These are phyloP conservation scores for Monascus ruber DNA, from an alignment of 2,329 filamentous ascomycete genomes.

Conservation along the genomic window DNA sequence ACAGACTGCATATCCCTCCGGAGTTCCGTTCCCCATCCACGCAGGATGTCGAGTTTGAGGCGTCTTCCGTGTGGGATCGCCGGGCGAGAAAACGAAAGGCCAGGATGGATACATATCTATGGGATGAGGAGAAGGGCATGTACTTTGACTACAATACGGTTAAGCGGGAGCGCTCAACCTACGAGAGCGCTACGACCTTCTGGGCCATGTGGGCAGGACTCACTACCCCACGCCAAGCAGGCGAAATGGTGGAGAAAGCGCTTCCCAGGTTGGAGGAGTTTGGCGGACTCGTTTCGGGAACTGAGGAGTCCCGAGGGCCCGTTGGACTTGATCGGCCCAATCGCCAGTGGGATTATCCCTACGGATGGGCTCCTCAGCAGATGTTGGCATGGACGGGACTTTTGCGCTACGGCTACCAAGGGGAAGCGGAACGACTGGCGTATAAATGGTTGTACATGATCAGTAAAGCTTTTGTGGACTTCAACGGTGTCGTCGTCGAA, in stretches of 20 bases:
- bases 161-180: slow-evolving; percentile 66
- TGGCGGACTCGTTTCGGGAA: slow-evolving; percentile 81
- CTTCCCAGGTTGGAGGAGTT: slow-evolving; percentile 79
- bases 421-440: slow-evolving; percentile 76
- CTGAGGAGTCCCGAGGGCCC: slow-evolving; percentile 72
- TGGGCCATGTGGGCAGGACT: slow-evolving; percentile 97
- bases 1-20: slow-evolving; percentile 67
- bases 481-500: slow-evolving; percentile 95
- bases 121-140: slow-evolving; percentile 86
- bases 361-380: slow-evolving; percentile 97
- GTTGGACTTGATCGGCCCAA: slow-evolving; percentile 77
- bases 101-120: slow-evolving; percentile 84
- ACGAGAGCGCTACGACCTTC: slow-evolving; percentile 88
- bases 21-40: slow-evolving; percentile 65
- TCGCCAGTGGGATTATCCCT: slow-evolving; percentile 96
- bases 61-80: slow-evolving; percentile 81
- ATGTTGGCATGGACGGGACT: slow-evolving; percentile 95
- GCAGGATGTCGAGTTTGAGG: slow-evolving; percentile 59
- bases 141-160: slow-evolving; percentile 95
- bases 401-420: slow-evolving; percentile 79
- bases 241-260: slow-evolving; percentile 65
- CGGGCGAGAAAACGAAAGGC: slow-evolving; percentile 73
- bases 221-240: slow-evolving; percentile 75
- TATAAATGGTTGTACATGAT: slow-evolving; percentile 99
- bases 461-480: slow-evolving; percentile 95